These are phyloP conservation scores for Echeveria elegans DNA, from an alignment of 164 flowering plant genomes.

Conservation along the genomic window DNA sequence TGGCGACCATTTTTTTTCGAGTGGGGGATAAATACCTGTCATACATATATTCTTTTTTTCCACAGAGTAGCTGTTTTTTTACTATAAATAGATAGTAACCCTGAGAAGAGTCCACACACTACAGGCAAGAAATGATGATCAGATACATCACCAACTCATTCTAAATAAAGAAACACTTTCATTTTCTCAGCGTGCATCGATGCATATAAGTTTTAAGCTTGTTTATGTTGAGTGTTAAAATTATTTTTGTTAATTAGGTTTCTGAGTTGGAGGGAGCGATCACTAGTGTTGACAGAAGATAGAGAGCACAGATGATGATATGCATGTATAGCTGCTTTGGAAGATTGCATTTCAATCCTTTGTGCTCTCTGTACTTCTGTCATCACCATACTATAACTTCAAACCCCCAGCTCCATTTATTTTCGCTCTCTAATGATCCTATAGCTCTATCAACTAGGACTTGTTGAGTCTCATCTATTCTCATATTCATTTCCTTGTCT, in stretches of 20 bases:
- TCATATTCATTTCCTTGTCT: too few relatives aligned
- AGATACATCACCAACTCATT: not conserved
- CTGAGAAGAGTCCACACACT: not conserved
- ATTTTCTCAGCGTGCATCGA: too few relatives aligned
- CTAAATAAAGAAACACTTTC: not conserved
- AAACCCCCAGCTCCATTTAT: slow-evolving; percentile 4
- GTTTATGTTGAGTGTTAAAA: not conserved
- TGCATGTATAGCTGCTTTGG: slow-evolving; percentile 14
- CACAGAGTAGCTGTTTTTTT: not conserved
- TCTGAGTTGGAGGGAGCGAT: not conserved
- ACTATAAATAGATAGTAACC: not conserved
- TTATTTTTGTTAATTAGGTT: not conserved
- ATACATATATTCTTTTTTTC: not conserved
- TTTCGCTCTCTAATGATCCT: not conserved
- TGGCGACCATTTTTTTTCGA: not conserved
- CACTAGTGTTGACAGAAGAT: slow-evolving; percentile 26
- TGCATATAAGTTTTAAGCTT: not conserved
- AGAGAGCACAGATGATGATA: slow-evolving; percentile 42
- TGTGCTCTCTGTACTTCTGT: slow-evolving; percentile 39
- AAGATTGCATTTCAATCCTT: slow-evolving; percentile 19
- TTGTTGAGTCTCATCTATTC: too few relatives aligned
- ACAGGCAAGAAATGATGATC: not conserved
- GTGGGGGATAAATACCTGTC: not conserved
- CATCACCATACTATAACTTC: slow-evolving; percentile 15
- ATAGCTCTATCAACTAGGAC: too few relatives aligned